Evolutionary conservation across 192 early-diverging fungal genomes (phyloP).

Genomic region (Coemansia sp.): DNA sequence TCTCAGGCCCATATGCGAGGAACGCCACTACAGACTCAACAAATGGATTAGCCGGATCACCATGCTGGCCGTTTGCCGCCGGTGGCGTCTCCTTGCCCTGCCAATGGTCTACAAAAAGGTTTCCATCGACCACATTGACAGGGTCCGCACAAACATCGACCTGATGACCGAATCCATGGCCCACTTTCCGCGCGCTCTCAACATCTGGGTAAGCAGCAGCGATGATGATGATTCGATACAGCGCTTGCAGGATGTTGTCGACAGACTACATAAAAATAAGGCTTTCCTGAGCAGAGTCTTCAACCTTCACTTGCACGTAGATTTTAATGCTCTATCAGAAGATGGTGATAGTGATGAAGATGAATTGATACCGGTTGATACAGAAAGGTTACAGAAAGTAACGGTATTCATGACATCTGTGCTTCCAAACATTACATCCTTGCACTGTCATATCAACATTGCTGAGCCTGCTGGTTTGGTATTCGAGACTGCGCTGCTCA

Average conservation of each 20-base stretch:
- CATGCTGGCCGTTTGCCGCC: not conserved
- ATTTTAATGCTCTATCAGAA: not conserved
- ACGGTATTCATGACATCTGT: not conserved
- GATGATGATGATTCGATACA: not conserved
- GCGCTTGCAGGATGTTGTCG: not conserved
- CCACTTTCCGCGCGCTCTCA: conserved; percentile 1
- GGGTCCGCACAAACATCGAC: not conserved
- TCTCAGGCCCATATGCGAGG: not conserved
- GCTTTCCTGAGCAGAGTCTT: not conserved
- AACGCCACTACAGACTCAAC: not conserved
- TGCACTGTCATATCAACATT: not conserved
- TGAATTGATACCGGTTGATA: not conserved
- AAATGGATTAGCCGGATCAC: not conserved
- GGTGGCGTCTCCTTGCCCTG: not conserved
- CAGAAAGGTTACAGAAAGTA: not conserved
- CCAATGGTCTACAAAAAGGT: conserved; percentile 5
- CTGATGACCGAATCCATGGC: not conserved
- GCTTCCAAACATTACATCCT: not conserved
- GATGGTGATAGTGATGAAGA: not conserved
- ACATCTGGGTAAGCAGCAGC: not conserved
- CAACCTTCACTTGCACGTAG: not conserved
- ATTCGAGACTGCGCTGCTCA: not conserved
- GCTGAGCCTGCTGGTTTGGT: not conserved
- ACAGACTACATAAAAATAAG: not conserved
- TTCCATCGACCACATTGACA: not conserved